Evolutionary conservation across 2,329 filamentous ascomycete genomes (phyloP).

Genomic region (Bipolaris cookei): DNA sequence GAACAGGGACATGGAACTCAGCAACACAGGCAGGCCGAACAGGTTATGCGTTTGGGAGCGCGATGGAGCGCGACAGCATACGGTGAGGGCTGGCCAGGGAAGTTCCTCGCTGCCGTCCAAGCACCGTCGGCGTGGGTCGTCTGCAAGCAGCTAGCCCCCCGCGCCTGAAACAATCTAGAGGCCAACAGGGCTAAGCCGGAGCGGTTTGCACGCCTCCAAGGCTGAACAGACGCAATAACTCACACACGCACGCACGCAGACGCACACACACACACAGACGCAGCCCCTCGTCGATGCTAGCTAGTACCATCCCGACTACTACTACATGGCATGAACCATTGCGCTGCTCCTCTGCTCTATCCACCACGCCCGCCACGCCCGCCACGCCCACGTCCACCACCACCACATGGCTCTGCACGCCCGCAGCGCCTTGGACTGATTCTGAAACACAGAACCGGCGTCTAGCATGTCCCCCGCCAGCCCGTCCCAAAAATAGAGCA

Average conservation of each 20-base stretch:
- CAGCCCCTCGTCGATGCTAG: conserved; percentile 23
- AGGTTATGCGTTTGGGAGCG: conserved; percentile 6
- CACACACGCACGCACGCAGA: not conserved
- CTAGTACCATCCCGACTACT: not conserved
- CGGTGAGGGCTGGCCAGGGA: conserved; percentile 12
- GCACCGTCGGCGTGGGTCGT: conserved; percentile 4
- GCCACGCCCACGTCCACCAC: not conserved
- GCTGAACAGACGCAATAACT: conserved; percentile 23
- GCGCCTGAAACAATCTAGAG: conserved; percentile 26
- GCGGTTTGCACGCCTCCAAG: conserved; percentile 21
- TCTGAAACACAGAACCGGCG: conserved; percentile 41
- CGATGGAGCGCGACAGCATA: conserved; percentile 9
- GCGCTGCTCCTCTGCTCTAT: not conserved
- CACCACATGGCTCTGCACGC: conserved; percentile 11
- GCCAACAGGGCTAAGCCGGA: conserved; percentile 28
- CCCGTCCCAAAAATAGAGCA: conserved; percentile 39
- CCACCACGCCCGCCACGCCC: too few relatives aligned
- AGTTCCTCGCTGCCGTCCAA: conserved; percentile 8
- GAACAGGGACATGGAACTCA: not conserved
- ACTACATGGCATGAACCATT: conserved; percentile 12
- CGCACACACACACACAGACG: not conserved
- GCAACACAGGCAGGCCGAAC: conserved; percentile 2
- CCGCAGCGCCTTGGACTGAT: conserved; percentile 20
- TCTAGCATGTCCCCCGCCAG: conserved; percentile 33
- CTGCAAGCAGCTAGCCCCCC: conserved; percentile 9